Conservation (phyloP, 192 early-diverging fungal genomes). For the Funneliformis geosporum region DNA sequence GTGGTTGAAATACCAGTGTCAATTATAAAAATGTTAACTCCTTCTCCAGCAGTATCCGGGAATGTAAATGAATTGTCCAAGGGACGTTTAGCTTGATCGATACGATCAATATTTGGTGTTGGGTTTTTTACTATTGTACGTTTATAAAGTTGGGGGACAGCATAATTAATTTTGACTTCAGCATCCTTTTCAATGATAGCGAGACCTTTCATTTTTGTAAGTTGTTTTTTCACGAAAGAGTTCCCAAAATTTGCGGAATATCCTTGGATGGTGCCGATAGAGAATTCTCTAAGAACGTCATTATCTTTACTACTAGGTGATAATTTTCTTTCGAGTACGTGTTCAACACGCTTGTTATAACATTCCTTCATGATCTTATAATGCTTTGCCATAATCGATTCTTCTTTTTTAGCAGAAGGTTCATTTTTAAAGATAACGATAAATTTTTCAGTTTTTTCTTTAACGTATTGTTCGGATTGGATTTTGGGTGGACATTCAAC, state of each 20-base stretch:
- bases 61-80: constrained; percentile 65
- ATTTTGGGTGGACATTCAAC: background rate
- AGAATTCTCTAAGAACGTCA: background rate
- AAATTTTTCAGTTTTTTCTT: background rate
- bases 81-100: constrained; percentile 7
- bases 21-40: constrained; percentile 41
- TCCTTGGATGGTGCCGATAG: background rate
- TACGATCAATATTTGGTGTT: background rate
- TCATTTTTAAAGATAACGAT: background rate
- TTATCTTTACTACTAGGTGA: background rate
- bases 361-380: background rate
- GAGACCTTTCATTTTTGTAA: background rate
- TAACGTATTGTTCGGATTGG: background rate
- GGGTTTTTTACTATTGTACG: background rate
- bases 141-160: background rate
- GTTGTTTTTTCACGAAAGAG: background rate
- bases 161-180: background rate
- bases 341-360: background rate
- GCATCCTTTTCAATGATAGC: background rate
- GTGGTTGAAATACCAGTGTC: constrained; percentile 82
- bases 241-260: background rate
- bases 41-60: constrained; percentile 47
- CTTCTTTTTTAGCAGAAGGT: background rate
- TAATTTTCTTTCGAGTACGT: background rate
- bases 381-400: background rate